A percentile compares a stretch with the other conserved stretches of the same genome.
These are phyloP conservation scores for Uncinocarpus reesii DNA, from an alignment of 2,329 filamentous ascomycete genomes.

Conservation along the genomic window DNA sequence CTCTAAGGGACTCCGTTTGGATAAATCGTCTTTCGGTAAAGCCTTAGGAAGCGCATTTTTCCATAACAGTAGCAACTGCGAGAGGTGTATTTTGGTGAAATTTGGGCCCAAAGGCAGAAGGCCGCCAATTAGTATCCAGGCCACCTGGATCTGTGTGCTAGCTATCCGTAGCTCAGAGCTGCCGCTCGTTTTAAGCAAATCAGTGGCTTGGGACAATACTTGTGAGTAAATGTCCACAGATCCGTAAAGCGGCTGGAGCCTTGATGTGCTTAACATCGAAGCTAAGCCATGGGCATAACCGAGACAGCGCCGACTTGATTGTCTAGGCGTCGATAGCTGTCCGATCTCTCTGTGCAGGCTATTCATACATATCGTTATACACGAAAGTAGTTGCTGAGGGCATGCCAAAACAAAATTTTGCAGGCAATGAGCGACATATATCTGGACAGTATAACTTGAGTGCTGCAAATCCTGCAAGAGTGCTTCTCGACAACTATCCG, in stretches of 20 bases:
- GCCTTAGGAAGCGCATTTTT: conserved; percentile 95
- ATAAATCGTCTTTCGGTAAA: conserved; percentile 80
- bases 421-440: conserved; percentile 76
- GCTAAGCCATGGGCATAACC: conserved; percentile 88
- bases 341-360: conserved; percentile 79
- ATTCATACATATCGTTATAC: conserved; percentile 93
- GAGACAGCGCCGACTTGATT: conserved; percentile 71
- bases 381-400: conserved; percentile 81
- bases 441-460: conserved; percentile 90
- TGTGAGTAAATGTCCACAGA: conserved; percentile 92
- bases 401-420: conserved; percentile 81
- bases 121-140: conserved; percentile 93
- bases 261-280: conserved; percentile 80
- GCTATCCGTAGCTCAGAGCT: conserved; percentile 84
- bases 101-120: conserved; percentile 94
- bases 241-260: conserved; percentile 77
- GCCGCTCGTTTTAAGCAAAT: conserved; percentile 81
- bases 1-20: conserved; percentile 72
- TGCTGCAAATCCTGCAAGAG: conserved; percentile 85
- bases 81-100: conserved; percentile 96
- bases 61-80: conserved; percentile 86
- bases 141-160: conserved; percentile 90
- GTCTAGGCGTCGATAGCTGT: conserved; percentile 61
- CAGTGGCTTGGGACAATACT: conserved; percentile 82
- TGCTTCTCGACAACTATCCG: conserved; percentile 75